Evolutionary conservation across 1,284 basidiomycete species (phyloP).

Genomic region (Marasmius oreades): DNA sequence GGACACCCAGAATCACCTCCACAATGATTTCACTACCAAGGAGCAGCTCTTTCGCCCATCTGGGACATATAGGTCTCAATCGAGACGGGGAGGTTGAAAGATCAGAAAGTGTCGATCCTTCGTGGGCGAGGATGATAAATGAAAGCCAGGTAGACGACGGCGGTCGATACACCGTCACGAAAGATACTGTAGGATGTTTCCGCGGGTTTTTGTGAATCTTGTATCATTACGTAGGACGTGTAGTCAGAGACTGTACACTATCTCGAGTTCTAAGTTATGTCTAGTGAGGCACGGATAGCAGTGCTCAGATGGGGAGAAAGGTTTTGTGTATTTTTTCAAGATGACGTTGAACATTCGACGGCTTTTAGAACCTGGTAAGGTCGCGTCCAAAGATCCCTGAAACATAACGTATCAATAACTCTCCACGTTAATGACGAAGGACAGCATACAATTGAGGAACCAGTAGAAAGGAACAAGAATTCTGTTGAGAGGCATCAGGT

Average conservation of each 20-base stretch:
- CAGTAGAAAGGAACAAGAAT: constrained; percentile 73
- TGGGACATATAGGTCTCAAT: constrained; percentile 84
- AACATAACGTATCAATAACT: background rate
- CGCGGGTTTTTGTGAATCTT: constrained; percentile 3
- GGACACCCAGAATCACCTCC: constrained; percentile 29
- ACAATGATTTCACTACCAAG: constrained; percentile 74
- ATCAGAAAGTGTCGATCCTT: constrained; percentile 71
- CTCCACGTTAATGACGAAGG: background rate
- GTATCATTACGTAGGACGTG: no score
- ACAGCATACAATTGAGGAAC: constrained; percentile 54
- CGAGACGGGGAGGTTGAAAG: constrained; percentile 66
- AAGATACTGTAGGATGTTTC: background rate
- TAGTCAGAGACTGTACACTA: no score
- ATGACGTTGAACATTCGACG: no score
- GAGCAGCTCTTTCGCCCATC: constrained; percentile 78
- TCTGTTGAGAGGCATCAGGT: constrained; percentile 29
- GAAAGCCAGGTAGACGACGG: constrained; percentile 17
- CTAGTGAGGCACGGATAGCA: no score
- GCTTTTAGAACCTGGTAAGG: constrained; percentile 65
- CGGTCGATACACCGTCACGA: background rate
- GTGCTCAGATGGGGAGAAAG: background rate
- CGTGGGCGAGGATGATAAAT: constrained; percentile 51
- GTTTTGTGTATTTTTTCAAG: background rate
- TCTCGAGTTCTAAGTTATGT: no score
- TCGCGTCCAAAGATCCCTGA: constrained; percentile 79